Evolutionary conservation across 208 protist species (phyloP), one percentile per base, ranked within the genome.

Genomic region (Zelonia costaricensis): DNA sequence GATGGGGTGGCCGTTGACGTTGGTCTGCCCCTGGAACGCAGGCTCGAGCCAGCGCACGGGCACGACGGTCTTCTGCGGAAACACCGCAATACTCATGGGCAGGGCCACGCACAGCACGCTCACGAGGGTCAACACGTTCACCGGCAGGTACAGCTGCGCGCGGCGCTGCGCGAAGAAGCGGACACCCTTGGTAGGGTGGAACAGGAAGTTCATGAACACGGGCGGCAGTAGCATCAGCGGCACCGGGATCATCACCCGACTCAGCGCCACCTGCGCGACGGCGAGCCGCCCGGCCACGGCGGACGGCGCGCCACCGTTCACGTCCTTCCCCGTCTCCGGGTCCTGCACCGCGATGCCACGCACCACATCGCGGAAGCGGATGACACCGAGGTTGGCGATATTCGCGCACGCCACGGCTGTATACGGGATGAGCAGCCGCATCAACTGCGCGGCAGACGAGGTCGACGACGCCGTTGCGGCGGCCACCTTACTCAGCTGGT

Each of bases 381-480:
- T 92, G 28, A 93, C 74, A 23, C 69, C 48, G 8, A 94, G 62
- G 76, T 96, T 96, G 8, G 84, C 80, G 27, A 88, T 69, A 65
- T 86, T 86, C 18, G 91, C 91, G 5, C 68, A 69, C 12, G 86
- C 86, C 10, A 96, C 91, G 23, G 86, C 91, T 10, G 78, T 84
- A 35, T 86, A 96, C 16, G 91, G 88, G 43, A 93, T 80, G 22
- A 91, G 42, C 33, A 79, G 44, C 51, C 53, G 36, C 55, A 77
- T 46, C 13, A 76, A 51, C 30, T 33, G 20, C 22, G 36, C 33
- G n/a, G 39, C 10, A 22, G 62, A 15, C 31, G 51, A 52, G n/a
- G 47, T 43, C 5, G 53, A 38, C 4, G 76, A 22, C 3, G 65
- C 72, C 12, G 73, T 46, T 0, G 62, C 65, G 12, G 62, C 30